Conservation (phyloP, 2,329 filamentous ascomycete genomes). For the Cadophora luteo-olivacea region DNA sequence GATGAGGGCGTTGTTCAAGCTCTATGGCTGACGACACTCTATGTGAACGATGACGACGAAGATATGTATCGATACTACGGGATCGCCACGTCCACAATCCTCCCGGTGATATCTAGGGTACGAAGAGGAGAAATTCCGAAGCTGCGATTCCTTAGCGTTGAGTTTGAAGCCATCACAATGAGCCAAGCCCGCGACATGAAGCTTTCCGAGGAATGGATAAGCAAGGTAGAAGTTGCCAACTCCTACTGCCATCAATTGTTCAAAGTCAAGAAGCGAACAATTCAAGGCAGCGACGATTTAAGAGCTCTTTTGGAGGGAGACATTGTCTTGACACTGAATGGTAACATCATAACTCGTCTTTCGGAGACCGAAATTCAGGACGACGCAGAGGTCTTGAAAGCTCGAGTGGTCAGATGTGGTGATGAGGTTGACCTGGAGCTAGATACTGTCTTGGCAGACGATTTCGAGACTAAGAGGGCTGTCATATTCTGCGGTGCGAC, state of each 20-base stretch:
- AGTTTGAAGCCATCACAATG: conserved; percentile 96
- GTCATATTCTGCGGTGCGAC: conserved; percentile 96
- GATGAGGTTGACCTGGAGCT: conserved; percentile 79
- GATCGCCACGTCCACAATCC: conserved; percentile 83
- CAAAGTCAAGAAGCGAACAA: conserved; percentile 92
- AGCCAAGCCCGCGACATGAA: conserved; percentile 97
- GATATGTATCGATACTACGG: conserved; percentile 98
- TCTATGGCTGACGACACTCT: conserved; percentile 95
- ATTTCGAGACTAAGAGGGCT: conserved; percentile 90
- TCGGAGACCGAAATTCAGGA: conserved; percentile 98
- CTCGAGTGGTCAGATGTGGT: conserved; percentile 85
- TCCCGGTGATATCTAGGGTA: conserved; percentile 88
- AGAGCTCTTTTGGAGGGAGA: conserved; percentile 84
- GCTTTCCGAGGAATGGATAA: conserved; percentile 93
- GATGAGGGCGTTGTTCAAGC: conserved; percentile 93
- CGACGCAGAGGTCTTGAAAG: conserved; percentile 80
- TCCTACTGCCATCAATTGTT: conserved; percentile 94
- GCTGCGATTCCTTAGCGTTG: conserved; percentile 89
- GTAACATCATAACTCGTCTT: conserved; percentile 89
- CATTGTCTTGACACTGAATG: conserved; percentile 89
- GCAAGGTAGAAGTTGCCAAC: conserved; percentile 86
- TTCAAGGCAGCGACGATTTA: conserved; percentile 64
- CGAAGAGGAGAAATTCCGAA: conserved; percentile 80
- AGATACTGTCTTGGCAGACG: conserved; percentile 84
- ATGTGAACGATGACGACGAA: conserved; percentile 79